Evolutionary conservation across 768 basidiomycete species (phyloP).

Genomic region (Boletus vermiculosoides): DNA sequence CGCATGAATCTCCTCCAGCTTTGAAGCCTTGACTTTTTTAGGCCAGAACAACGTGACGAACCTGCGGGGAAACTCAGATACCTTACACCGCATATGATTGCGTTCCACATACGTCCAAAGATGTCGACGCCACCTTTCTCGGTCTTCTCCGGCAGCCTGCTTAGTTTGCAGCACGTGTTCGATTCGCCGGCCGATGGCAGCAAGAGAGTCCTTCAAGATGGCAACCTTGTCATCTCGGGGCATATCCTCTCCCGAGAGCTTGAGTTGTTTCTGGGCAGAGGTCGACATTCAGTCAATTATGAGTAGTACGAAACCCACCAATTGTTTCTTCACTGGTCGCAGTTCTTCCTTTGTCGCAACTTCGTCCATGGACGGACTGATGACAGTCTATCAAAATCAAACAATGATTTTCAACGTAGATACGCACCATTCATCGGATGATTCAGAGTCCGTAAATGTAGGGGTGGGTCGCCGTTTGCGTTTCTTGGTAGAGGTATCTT

Average conservation of each 20-base stretch:
- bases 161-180: slow-evolving; percentile 78
- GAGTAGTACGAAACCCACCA: slow-evolving; percentile 49
- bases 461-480: slow-evolving; percentile 94
- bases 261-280: slow-evolving; percentile 82
- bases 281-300: slow-evolving; percentile 2
- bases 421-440: slow-evolving; percentile 86
- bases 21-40: slow-evolving; percentile 91
- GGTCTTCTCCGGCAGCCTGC: slow-evolving; percentile 75
- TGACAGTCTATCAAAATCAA: slow-evolving; percentile 3
- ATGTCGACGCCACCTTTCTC: slow-evolving; percentile 86
- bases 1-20: slow-evolving; percentile 91
- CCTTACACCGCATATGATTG: neutral
- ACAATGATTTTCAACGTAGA: neutral
- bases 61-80: slow-evolving; percentile 39
- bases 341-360: slow-evolving; percentile 88
- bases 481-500: slow-evolving; percentile 65
- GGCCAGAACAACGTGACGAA: slow-evolving; percentile 98
- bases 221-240: slow-evolving; percentile 94
- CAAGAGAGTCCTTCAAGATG: slow-evolving; percentile 91
- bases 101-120: slow-evolving; percentile 87
- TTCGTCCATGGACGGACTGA: slow-evolving; percentile 95
- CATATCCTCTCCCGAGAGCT: slow-evolving; percentile 89
- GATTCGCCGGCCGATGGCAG: slow-evolving; percentile 90
- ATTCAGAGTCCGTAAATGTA: slow-evolving; percentile 93
- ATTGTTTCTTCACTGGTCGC: slow-evolving; percentile 94